These are phyloP conservation scores for Pezicula radicicola DNA, from an alignment of 2,329 filamentous ascomycete genomes.

Conservation along the genomic window DNA sequence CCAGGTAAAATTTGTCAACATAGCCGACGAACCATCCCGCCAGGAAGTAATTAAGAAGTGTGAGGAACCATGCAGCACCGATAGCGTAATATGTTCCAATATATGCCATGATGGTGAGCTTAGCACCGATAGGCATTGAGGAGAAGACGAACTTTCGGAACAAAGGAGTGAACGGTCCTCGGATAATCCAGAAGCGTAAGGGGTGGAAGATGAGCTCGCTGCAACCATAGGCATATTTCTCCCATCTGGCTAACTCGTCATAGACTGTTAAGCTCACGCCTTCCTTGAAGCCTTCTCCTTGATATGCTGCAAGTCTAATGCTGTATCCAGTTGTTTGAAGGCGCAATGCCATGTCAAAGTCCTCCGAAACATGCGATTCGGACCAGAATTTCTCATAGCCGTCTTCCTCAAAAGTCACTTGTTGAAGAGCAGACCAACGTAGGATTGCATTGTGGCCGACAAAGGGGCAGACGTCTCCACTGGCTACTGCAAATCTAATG, in stretches of 20 bases:
- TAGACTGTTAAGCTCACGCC: slow-evolving; percentile 82
- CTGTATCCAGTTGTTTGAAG: slow-evolving; percentile 71
- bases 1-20: slow-evolving; percentile 77
- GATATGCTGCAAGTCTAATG: slow-evolving; percentile 70
- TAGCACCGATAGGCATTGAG: slow-evolving; percentile 71
- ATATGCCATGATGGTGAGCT: slow-evolving; percentile 73
- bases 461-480: slow-evolving; percentile 74
- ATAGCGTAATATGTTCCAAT: slow-evolving; percentile 81
- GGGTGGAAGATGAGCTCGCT: slow-evolving; percentile 81
- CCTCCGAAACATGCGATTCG: slow-evolving; percentile 75
- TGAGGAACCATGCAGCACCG: slow-evolving; percentile 72
- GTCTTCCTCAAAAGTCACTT: slow-evolving; percentile 65
- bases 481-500: slow-evolving; percentile 72
- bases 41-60: slow-evolving; percentile 70
- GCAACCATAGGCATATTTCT: slow-evolving; percentile 84
- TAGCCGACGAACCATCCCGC: slow-evolving; percentile 75
- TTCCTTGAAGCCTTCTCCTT: slow-evolving; percentile 74
- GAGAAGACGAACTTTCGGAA: slow-evolving; percentile 73
- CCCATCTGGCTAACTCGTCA: slow-evolving; percentile 80
- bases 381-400: slow-evolving; percentile 81
- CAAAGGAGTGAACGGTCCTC: slow-evolving; percentile 74
- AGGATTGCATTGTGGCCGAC: slow-evolving; percentile 77
- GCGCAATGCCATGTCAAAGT: slow-evolving; percentile 79
- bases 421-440: slow-evolving; percentile 72
- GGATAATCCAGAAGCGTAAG: slow-evolving; percentile 67